phyloP scores from a whole-genome alignment of 176 grass and related monocot genomes.

The Phragmites australis region DNA sequence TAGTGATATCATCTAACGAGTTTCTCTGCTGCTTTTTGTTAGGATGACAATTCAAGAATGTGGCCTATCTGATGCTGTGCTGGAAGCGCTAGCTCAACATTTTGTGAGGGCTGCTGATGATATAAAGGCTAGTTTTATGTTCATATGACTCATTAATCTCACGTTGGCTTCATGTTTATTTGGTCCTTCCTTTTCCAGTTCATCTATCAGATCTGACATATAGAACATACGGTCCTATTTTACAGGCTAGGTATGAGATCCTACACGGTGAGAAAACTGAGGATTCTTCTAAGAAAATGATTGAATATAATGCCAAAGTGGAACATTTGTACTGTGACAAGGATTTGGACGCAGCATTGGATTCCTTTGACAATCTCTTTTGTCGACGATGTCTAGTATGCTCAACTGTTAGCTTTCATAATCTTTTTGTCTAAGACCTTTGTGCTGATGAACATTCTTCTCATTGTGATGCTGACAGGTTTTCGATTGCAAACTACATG shows the following conservation, averaged over 20 bases:
- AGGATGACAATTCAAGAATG: constrained; percentile 84
- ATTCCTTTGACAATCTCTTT: constrained; percentile 99
- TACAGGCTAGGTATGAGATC: constrained; percentile 82
- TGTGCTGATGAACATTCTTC: constrained; percentile 38
- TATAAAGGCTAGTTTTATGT: constrained; percentile 71
- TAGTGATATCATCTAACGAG: constrained; percentile 11
- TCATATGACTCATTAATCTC: constrained; percentile 13
- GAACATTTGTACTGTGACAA: constrained; percentile 80
- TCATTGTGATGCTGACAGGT: constrained; percentile 52
- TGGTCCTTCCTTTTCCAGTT: constrained; percentile 44
- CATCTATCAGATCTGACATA: constrained; percentile 15
- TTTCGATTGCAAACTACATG: constrained; percentile 95
- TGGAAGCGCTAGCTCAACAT: constrained; percentile 63
- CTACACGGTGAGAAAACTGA: constrained; percentile 57
- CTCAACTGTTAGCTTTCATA: constrained; percentile 10
- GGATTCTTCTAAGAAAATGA: constrained; percentile 49
- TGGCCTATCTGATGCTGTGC: constrained; percentile 68
- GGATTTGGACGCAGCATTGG: constrained; percentile 92
- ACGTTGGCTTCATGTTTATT: constrained; percentile 17
- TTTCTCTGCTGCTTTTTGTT: constrained; percentile 29
- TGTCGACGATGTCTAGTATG: constrained; percentile 91
- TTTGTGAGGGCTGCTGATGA: constrained; percentile 68
- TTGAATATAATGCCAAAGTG: constrained; percentile 54
- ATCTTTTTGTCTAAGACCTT: constrained; percentile 24
- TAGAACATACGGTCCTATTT: constrained; percentile 32